Evolutionary conservation across 768 basidiomycete species (phyloP), one percentile per base, ranked within the genome.

Genomic region (Boletales sp.): DNA sequence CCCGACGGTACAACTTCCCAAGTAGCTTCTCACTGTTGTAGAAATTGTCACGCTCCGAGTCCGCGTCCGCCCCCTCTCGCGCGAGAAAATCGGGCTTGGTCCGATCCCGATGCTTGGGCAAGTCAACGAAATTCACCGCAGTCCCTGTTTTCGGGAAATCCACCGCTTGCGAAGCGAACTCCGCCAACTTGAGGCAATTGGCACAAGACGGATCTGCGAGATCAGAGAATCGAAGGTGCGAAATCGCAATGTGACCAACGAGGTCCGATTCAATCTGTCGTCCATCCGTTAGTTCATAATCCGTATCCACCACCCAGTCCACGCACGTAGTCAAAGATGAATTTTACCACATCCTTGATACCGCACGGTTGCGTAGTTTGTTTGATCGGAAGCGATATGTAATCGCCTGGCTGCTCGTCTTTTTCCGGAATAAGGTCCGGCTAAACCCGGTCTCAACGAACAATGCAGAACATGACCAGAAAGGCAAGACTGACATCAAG

Each of bases 121-220:
- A 55, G 21, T 61, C 51, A 21, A 46, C 49, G 43, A 70, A 68
- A 41, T 49, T 57, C 31, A 78, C 78, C 14, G 76, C 58, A 2
- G 69, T 67, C 5, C 77, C 77, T 5, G 70, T 73, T 48, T 79
- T 78, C 0, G 67, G 71, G 41, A 74, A 78, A 58, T 78, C 77
- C 2, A 78, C 77, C 5, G 77, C 77, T 48, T 74, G 71, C 0
- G 74, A 75, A 7, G 76, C 76, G 2, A 71, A 57, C 51, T 73
- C 66, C 2, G 79, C 79, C 11, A 80, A 61, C 37, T 32, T 56
- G 15, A 76, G 53, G 49, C 79, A 79, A 4, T 70, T 63, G 0
- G 3, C 0, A 25, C 71, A 72, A 17, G 57, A 62, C 2, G 70
- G 70, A 35, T 70, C 68, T 6, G 65, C 52, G 33, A 59, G 54